A percentile compares a stretch with the other conserved stretches of the same genome.
phyloP scores from a whole-genome alignment of 2,329 filamentous ascomycete species.

The Gaeumannomyces sp. region DNA sequence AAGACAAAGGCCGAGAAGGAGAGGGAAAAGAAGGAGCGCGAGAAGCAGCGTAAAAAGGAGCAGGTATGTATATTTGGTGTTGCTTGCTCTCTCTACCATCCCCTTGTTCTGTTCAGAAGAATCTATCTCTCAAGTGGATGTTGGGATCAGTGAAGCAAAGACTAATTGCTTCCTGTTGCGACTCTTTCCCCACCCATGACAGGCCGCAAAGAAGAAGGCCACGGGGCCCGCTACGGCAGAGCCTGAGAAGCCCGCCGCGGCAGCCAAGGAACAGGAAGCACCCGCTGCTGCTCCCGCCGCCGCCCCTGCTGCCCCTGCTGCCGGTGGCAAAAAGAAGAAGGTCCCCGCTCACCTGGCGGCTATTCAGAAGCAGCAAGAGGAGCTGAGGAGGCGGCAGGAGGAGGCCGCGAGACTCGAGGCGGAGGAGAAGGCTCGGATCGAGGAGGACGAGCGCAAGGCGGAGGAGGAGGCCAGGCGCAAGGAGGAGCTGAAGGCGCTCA shows the following conservation, averaged over 20 bases:
- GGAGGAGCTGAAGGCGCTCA: constrained; percentile 68
- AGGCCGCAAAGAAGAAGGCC: constrained; percentile 82
- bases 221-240: constrained; percentile 42
- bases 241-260: constrained; percentile 45
- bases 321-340: constrained; percentile 80
- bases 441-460: constrained; percentile 57
- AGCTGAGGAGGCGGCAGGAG: constrained; percentile 59
- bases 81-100: constrained; percentile 10
- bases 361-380: constrained; percentile 79
- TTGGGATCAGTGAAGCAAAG: neutral
- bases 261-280: constrained; percentile 42
- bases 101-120: neutral
- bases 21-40: constrained; percentile 93
- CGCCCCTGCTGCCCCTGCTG: constrained; percentile 34
- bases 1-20: constrained; percentile 99
- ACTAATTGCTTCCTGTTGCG: neutral
- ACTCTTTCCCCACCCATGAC: constrained; percentile 7
- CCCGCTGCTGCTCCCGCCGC: constrained; percentile 31
- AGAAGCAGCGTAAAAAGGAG: constrained; percentile 98
- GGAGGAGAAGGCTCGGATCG: constrained; percentile 59
- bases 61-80: constrained; percentile 51
- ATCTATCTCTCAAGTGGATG: too few relatives aligned
- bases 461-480: constrained; percentile 63
- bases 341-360: constrained; percentile 65
- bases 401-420: constrained; percentile 51